phyloP scores from a whole-genome alignment of 305 asterid species.

The Fraxinus xanthoxyloides region DNA sequence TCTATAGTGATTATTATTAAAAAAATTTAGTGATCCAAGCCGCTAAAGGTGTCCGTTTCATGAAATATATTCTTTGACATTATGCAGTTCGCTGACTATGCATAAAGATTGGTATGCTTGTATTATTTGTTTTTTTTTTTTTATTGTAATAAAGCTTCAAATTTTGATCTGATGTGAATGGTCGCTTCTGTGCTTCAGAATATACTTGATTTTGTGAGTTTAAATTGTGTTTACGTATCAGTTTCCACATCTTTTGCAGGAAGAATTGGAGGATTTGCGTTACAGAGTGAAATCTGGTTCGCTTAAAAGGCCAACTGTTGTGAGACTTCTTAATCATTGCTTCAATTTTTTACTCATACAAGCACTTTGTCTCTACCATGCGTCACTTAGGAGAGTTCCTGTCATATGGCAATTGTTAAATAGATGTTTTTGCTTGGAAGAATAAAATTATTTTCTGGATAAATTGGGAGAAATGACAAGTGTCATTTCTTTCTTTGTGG shows the following conservation, averaged over 20 bases:
- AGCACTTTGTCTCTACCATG: slow-evolving; percentile 6
- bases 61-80: slow-evolving; percentile 1
- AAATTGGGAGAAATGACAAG: neutral
- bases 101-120: neutral
- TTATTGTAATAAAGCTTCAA: slow-evolving; percentile 11
- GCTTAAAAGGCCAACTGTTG: slow-evolving; percentile 64
- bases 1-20: neutral
- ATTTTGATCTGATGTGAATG: slow-evolving; percentile 13
- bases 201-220: slow-evolving; percentile 7
- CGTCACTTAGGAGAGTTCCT: slow-evolving; percentile 7
- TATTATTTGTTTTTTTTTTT: neutral
- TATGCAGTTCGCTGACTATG: slow-evolving; percentile 6
- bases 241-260: slow-evolving; percentile 47
- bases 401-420: slow-evolving; percentile 13
- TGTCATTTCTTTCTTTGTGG: neutral
- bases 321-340: slow-evolving; percentile 41
- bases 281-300: slow-evolving; percentile 71
- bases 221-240: slow-evolving; percentile 12
- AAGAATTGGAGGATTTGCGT: slow-evolving; percentile 68
- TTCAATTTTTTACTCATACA: slow-evolving; percentile 19
- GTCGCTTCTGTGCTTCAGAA: neutral
- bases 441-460: neutral
- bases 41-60: slow-evolving; percentile 1
- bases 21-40: slow-evolving; percentile 2
- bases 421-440: neutral